phyloP scores from a whole-genome alignment of 2,329 filamentous ascomycete genomes.

The Cladosporium austrohemisphaericum region DNA sequence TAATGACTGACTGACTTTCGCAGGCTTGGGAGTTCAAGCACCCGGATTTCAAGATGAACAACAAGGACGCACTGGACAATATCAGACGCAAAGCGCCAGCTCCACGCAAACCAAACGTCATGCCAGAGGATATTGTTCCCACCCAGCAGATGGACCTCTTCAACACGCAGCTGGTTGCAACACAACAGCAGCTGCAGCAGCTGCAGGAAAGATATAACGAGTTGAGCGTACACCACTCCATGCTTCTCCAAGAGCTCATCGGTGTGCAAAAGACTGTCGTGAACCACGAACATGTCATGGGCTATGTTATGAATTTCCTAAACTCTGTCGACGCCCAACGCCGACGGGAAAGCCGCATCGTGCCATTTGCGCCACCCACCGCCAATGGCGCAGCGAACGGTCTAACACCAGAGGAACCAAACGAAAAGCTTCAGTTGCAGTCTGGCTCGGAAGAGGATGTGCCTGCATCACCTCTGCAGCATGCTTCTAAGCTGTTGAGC shows the following conservation, averaged over 20 bases:
- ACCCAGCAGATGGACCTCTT: constrained; percentile 86
- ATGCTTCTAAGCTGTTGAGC: constrained; percentile 62
- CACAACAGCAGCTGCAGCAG: constrained; percentile 86
- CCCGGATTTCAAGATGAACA: constrained; percentile 90
- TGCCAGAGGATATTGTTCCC: constrained; percentile 71
- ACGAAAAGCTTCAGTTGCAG: constrained; percentile 36
- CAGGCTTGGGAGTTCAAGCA: constrained; percentile 97
- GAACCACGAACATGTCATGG: constrained; percentile 68
- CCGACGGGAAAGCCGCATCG: constrained; percentile 57
- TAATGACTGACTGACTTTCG: constrained; percentile 29
- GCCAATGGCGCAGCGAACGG: constrained; percentile 24
- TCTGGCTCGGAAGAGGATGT: constrained; percentile 54
- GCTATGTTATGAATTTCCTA: constrained; percentile 66
- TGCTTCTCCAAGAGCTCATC: constrained; percentile 62
- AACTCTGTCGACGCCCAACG: constrained; percentile 62
- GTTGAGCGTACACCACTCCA: constrained; percentile 62
- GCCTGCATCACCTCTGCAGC: constrained; percentile 64
- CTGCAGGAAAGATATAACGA: constrained; percentile 82
- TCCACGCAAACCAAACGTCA: constrained; percentile 65
- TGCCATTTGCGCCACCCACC: constrained; percentile 36
- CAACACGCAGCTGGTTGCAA: constrained; percentile 81
- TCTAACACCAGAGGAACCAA: constrained; percentile 40
- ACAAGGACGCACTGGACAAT: constrained; percentile 94
- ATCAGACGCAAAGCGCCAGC: constrained; percentile 94
- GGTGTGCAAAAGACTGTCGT: constrained; percentile 67